Base-by-base conservation (phyloP, 306 rosid species). In the Urtica urens region DNA sequence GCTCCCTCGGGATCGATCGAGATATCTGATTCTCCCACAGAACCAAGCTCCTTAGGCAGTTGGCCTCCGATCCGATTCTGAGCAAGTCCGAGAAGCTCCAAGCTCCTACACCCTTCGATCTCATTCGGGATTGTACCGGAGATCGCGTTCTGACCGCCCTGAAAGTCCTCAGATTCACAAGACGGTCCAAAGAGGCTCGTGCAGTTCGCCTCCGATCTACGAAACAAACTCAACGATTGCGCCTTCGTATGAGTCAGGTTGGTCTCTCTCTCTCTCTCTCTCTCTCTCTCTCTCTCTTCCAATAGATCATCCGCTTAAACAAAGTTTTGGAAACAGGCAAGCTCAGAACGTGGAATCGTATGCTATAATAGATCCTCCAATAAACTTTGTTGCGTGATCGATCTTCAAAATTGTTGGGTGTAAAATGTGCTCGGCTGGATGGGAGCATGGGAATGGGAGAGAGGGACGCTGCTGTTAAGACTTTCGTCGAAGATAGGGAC, bases 131-230 rank as follows among this genome's bases (percentile, higher is more conserved):
- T 54, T 64, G 60, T 73, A 35, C 94, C 94, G 1, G 96, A 77
- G 57, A 92, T 82, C 66, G 64, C 70, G 70, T 92, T 92, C 42
- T 82, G 83, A 29, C 99, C 99, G 83, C 93, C 69, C 94, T 71
- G 37, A 92, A 73, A 50, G 65, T 72, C 7, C 8, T 74, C 55
- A 92, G 71, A 44, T 55, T 75, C 78, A 65, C 73, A 14, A 92
- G 80, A 63, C n/a, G n/a, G n/a, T n/a, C n/a, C n/a, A n/a, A n/a
- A n/a, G n/a, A n/a, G n/a, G n/a, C n/a, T n/a, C n/a, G n/a, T n/a
- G n/a, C n/a, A n/a, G n/a, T n/a, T n/a, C n/a, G n/a, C n/a, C n/a
- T n/a, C n/a, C n/a, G n/a, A n/a, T n/a, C n/a, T n/a, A n/a, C n/a
- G n/a, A n/a, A n/a, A n/a, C n/a, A n/a, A n/a, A n/a, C n/a, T n/a